Percentiles rank a stretch among this genome's conserved stretches.
Conservation (phyloP, 139 green algal species). For the Limnomonas spitsbergensis region DNA sequence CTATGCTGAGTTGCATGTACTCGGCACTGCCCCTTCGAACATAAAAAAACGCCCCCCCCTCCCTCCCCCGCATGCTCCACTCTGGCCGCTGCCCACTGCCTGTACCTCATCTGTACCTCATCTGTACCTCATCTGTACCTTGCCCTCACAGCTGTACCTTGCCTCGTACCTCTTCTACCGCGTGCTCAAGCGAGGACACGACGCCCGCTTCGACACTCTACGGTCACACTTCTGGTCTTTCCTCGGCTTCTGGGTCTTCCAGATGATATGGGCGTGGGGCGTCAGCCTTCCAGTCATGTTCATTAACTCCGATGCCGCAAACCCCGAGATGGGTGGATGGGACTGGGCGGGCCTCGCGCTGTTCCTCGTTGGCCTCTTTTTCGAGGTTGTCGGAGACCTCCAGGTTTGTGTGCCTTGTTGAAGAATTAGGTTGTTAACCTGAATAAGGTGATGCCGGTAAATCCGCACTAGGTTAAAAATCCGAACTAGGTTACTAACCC, state of each 20-base stretch:
- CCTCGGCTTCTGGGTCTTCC: not conserved
- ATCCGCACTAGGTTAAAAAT: no score
- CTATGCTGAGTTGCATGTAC: no score
- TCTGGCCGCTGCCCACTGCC: no score
- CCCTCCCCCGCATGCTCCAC: no score
- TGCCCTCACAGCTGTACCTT: not conserved
- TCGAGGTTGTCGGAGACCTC: not conserved
- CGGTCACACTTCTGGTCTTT: not conserved
- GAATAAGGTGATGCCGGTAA: no score
- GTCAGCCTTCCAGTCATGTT: not conserved
- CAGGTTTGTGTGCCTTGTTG: no score
- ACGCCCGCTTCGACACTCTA: not conserved
- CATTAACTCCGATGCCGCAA: not conserved
- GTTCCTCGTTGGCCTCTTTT: not conserved
- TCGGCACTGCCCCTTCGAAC: no score
- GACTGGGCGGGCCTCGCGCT: not conserved
- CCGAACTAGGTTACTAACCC: no score
- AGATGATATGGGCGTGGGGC: not conserved
- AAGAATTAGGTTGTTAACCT: no score
- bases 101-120: no score
- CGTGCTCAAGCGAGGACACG: not conserved
- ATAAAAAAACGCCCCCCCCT: no score
- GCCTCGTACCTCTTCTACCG: not conserved
- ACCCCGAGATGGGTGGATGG: not conserved
- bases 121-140: no score